Evolutionary conservation across 768 basidiomycete species (phyloP).

Genomic region (Saitozyma sp.): DNA sequence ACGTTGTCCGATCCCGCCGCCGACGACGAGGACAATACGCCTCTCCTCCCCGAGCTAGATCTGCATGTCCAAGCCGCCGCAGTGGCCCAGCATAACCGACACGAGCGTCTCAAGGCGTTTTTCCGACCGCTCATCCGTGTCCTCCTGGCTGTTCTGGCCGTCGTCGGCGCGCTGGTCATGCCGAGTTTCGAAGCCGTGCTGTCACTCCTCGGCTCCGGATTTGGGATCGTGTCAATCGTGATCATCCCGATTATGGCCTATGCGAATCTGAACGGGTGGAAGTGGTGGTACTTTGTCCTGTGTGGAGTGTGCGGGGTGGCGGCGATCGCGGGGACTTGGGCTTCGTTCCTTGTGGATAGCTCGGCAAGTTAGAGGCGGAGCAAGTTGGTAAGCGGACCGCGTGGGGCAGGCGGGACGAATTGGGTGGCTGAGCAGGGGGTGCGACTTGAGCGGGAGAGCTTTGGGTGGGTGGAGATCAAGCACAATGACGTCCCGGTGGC

Average conservation of each 20-base stretch:
- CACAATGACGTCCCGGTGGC: too few relatives aligned
- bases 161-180: slow-evolving; percentile 36
- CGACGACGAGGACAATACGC: slow-evolving; percentile 3
- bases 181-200: slow-evolving; percentile 39
- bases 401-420: too few relatives aligned
- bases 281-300: slow-evolving; percentile 13
- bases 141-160: slow-evolving; percentile 22
- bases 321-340: slow-evolving; percentile 20
- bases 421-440: too few relatives aligned
- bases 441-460: too few relatives aligned
- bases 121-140: slow-evolving; percentile 32
- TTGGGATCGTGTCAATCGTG: slow-evolving; percentile 28
- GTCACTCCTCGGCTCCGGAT: slow-evolving; percentile 36
- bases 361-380: neutral
- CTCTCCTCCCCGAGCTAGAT: neutral
- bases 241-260: slow-evolving; percentile 38
- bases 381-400: too few relatives aligned
- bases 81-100: slow-evolving; percentile 24
- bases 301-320: slow-evolving; percentile 14
- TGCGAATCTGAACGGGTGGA: slow-evolving; percentile 34
- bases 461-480: too few relatives aligned
- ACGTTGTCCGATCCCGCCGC: slow-evolving; percentile 8
- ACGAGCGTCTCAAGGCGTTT: slow-evolving; percentile 31
- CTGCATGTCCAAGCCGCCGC: slow-evolving; percentile 5
- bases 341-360: slow-evolving; percentile 12